Evolutionary conservation across 495 filamentous ascomycete species (phyloP), one percentile per base, ranked within the genome.

Genomic region (Chaetomidium leptoderma): DNA sequence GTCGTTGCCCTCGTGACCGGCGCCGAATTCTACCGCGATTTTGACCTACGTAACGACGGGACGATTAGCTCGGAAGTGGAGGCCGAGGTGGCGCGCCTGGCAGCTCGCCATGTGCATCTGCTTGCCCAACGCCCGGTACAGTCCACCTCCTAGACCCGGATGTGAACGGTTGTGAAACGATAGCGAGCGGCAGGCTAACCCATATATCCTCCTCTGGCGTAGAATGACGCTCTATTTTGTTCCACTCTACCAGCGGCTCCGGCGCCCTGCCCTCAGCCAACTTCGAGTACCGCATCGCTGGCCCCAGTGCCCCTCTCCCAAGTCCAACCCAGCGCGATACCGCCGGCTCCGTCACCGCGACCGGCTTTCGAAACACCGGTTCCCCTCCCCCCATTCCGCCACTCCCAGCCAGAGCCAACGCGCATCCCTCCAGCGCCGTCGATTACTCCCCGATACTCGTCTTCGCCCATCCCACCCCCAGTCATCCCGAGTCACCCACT

Each of bases 11-110:
- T 40, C 21, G 16, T 65, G 6, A 58, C 62, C 19, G 56, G 65
- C 1, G 40, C 35, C 4, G 50, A 54, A 1, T 67, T 67, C 23
- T 19, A 27, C 10, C 24, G 35, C 1, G 62, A 64, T 13, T 67
- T 57, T 23, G 53, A 45, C 14, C 14, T 13, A 0, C 57, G 43
- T 0, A 55, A 45, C 0, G 60, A 62, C 37, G 66, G 64, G 1
- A 37, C 47, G 3, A 40, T 69, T 9, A 59, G 62, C 52, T 1
- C 19, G 7, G 62, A 57, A 10, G 63, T 52, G 23, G 62, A 69
- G 36, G 45, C 43, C 10, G 26, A 49, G 7, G 16, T 68, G 19
- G 58, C 59, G 7, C 33, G 32, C 24, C 44, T 43, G 9, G 62
- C 55, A 1, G 57, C 45, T 5, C 3, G 4, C 4, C 59, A 65